Percentiles rank a stretch among this genome's conserved stretches.
These are phyloP conservation scores for Gleditsia sinensis DNA, from an alignment of 306 rosid species.

Conservation along the genomic window DNA sequence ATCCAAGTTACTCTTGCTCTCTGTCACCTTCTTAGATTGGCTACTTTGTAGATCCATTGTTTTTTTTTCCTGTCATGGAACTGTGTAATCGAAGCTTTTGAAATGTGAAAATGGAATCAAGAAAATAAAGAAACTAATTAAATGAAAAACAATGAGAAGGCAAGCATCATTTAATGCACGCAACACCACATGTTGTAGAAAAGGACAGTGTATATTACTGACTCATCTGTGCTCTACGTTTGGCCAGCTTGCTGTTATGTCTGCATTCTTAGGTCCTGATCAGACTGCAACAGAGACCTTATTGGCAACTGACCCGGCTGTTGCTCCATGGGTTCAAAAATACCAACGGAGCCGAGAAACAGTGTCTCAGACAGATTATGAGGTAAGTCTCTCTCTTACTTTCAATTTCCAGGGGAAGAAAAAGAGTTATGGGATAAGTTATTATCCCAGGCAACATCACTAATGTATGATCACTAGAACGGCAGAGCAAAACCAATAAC, in stretches of 20 bases:
- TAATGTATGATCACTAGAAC: neutral
- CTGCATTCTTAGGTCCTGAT: constrained; percentile 93
- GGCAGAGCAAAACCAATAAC: neutral
- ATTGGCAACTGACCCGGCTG: constrained; percentile 77
- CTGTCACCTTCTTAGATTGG: neutral
- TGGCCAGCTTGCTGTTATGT: constrained; percentile 82
- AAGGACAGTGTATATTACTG: neutral
- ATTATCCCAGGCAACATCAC: neutral
- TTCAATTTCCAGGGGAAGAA: neutral
- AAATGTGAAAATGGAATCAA: constrained; percentile 10
- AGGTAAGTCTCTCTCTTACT: constrained; percentile 46
- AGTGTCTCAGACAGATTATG: constrained; percentile 91
- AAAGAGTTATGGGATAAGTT: neutral
- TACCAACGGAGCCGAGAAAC: constrained; percentile 94
- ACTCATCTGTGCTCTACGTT: constrained; percentile 16
- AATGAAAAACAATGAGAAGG: neutral
- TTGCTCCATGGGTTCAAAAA: constrained; percentile 86
- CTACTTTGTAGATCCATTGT: neutral
- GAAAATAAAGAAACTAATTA: neutral
- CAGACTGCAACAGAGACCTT: constrained; percentile 76
- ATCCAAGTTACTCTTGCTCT: neutral
- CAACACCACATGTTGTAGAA: neutral
- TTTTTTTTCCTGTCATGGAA: neutral
- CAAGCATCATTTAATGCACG: neutral
- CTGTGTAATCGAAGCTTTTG: neutral